Conservation (phyloP, 257 asterid species). For the Scutellaria baicalensis region DNA sequence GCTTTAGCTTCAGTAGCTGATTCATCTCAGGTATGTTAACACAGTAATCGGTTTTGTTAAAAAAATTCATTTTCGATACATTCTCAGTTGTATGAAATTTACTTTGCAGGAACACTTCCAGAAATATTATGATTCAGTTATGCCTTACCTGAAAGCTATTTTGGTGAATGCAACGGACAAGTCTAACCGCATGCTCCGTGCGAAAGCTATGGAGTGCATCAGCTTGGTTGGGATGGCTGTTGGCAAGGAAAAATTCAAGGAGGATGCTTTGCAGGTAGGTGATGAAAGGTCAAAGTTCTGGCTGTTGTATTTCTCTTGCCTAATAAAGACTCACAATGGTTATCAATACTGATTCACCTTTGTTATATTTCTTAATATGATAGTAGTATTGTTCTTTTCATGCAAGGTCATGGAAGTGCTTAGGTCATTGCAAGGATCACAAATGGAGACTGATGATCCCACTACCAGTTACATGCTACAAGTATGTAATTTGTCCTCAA, state of each 20-base stretch:
- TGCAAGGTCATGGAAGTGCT: conserved; percentile 91
- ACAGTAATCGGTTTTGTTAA: neutral
- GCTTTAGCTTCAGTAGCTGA: conserved; percentile 98
- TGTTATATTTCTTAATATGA: neutral
- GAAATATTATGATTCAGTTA: conserved; percentile 84
- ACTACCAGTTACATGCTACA: conserved; percentile 95
- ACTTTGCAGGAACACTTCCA: conserved; percentile 71
- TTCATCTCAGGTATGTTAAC: conserved; percentile 69
- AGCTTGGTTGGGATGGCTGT: conserved; percentile 99
- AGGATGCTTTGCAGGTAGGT: conserved; percentile 83
- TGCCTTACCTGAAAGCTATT: conserved; percentile 87
- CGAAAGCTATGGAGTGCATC: conserved; percentile 96
- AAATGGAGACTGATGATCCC: conserved; percentile 91
- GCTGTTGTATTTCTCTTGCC: neutral
- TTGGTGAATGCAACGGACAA: conserved; percentile 82
- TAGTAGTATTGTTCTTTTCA: neutral
- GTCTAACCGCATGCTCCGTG: conserved; percentile 93
- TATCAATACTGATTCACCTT: neutral
- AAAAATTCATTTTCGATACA: neutral
- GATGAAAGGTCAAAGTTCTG: neutral
- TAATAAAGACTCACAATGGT: neutral
- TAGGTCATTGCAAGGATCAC: conserved; percentile 87
- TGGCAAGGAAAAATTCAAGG: conserved; percentile 85
- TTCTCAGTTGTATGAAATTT: conserved; percentile 11
- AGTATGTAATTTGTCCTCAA: conserved; percentile 28